Percentiles rank a stretch among this genome's conserved stretches.
These are phyloP conservation scores for Aspergillus sojae DNA, from an alignment of 2,329 filamentous ascomycete genomes.

Conservation along the genomic window DNA sequence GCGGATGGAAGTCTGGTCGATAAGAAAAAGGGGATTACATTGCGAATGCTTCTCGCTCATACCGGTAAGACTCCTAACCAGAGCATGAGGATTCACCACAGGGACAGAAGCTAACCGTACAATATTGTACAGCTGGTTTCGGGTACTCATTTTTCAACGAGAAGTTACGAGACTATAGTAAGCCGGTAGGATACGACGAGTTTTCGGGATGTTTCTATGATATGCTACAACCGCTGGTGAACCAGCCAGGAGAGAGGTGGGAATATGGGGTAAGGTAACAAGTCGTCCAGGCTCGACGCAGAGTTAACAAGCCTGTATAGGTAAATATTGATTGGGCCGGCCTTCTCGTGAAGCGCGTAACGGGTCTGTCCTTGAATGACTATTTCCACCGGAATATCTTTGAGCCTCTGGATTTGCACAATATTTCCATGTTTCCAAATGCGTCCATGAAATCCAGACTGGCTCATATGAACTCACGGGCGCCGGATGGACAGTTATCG, in stretches of 20 bases:
- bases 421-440: background rate
- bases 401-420: background rate
- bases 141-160: background rate
- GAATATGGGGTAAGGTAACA: slow-evolving; percentile 58
- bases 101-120: background rate
- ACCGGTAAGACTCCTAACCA: background rate
- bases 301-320: background rate
- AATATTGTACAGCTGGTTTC: background rate
- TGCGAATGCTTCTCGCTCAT: background rate
- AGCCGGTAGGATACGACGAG: background rate
- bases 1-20: background rate
- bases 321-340: background rate
- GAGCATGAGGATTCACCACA: background rate
- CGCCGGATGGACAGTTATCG: background rate
- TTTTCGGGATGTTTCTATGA: slow-evolving; percentile 51
- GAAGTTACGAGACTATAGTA: background rate
- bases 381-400: background rate
- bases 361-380: background rate
- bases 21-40: background rate
- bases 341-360: background rate
- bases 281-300: background rate
- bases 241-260: slow-evolving; percentile 65
- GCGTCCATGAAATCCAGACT: background rate
- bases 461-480: background rate
- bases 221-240: slow-evolving; percentile 57